Evolutionary conservation across 306 rosid genomes (phyloP).

Genomic region (Datisca glomerata): DNA sequence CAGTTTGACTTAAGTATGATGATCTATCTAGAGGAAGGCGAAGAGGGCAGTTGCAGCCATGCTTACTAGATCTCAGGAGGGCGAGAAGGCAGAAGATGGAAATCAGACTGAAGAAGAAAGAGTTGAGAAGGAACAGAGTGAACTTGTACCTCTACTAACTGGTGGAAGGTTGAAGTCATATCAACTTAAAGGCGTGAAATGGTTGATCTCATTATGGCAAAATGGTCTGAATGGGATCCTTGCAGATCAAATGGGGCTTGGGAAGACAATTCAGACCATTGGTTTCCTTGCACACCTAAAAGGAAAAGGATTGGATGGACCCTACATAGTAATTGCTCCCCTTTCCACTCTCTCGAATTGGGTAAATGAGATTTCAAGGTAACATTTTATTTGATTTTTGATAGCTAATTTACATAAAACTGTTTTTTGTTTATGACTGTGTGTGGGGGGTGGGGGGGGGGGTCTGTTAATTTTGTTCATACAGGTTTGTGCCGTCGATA

Average conservation of each 20-base stretch:
- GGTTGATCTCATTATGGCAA: slow-evolving; percentile 99
- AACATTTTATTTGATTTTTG: slow-evolving; percentile 13
- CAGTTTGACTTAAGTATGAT: slow-evolving; percentile 1
- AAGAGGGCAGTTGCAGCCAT: slow-evolving; percentile 88
- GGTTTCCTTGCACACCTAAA: slow-evolving; percentile 83
- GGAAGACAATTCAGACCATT: slow-evolving; percentile 96
- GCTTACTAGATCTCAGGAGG: slow-evolving; percentile 84
- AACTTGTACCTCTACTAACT: slow-evolving; percentile 72
- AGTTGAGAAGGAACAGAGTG: slow-evolving; percentile 64
- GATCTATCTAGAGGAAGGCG: slow-evolving; percentile 45
- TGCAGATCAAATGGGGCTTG: slow-evolving; percentile 99
- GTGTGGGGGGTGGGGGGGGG: too few species aligned
- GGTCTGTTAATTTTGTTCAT: too few species aligned
- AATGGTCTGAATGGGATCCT: slow-evolving; percentile 97
- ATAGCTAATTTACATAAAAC: too few species aligned
- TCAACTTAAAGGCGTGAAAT: slow-evolving; percentile 89
- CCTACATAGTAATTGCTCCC: slow-evolving; percentile 84
- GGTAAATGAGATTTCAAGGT: slow-evolving; percentile 80
- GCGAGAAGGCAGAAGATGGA: slow-evolving; percentile 37
- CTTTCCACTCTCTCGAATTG: slow-evolving; percentile 95
- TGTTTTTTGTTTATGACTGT: too few species aligned
- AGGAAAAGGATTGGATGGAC: slow-evolving; percentile 80
- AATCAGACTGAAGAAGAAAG: slow-evolving; percentile 57
- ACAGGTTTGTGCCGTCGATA: slow-evolving; percentile 74
- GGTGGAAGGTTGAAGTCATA: slow-evolving; percentile 82